Percentiles rank a stretch among this genome's conserved stretches.
These are phyloP conservation scores for Yamadazyma conglobata DNA, from an alignment of 1,139 yeast genomes.

Conservation along the genomic window DNA sequence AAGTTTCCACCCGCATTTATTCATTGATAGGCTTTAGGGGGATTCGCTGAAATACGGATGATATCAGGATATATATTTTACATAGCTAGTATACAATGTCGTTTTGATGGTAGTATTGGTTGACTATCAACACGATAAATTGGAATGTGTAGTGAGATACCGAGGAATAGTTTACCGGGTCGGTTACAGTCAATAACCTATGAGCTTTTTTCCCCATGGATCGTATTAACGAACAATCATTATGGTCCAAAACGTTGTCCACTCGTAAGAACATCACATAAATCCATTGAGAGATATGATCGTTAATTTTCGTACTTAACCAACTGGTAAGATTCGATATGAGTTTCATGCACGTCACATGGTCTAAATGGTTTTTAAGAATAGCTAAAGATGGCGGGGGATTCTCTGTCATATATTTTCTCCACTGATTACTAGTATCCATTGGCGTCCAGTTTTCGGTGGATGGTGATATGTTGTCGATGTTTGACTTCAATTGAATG, in stretches of 20 bases:
- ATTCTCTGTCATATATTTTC: constrained; percentile 24
- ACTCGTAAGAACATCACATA: constrained; percentile 33
- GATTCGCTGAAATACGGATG: no score
- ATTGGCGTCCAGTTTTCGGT: constrained; percentile 17
- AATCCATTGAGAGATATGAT: constrained; percentile 37
- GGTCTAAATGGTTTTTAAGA: constrained; percentile 23
- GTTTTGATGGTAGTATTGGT: constrained; percentile 34
- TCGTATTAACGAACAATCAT: constrained; percentile 34
- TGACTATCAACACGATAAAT: constrained; percentile 32
- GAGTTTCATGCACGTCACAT: constrained; percentile 32
- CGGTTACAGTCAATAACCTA: constrained; percentile 17
- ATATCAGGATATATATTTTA: no score
- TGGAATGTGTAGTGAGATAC: constrained; percentile 24
- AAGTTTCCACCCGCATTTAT: constrained; percentile 6
- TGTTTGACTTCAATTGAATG: constrained; percentile 7
- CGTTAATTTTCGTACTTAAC: constrained; percentile 31
- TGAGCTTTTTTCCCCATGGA: constrained; percentile 41
- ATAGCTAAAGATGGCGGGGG: constrained; percentile 28
- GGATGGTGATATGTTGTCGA: not conserved
- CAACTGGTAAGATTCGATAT: constrained; percentile 36
- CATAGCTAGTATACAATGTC: constrained; percentile 4
- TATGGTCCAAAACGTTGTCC: constrained; percentile 31
- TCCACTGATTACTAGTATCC: constrained; percentile 30
- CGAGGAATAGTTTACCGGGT: constrained; percentile 10
- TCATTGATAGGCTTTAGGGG: no score